phyloP scores from a whole-genome alignment of 2,329 filamentous ascomycete species.

The Ascochyta lentis region DNA sequence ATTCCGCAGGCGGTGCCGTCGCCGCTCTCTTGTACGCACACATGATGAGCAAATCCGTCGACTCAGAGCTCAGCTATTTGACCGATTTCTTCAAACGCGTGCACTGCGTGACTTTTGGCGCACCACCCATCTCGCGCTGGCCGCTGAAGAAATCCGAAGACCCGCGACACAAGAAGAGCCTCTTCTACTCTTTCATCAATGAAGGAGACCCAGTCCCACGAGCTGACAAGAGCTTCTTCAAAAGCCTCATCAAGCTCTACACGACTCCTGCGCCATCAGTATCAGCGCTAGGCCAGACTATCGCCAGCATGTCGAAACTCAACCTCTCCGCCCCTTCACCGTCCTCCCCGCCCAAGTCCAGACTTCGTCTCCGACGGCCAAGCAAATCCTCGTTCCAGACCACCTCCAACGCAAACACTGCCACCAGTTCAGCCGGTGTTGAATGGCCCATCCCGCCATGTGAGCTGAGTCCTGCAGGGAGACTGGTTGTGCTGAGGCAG shows the following conservation, averaged over 20 bases:
- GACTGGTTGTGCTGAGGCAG: conserved; percentile 67
- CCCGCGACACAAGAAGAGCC: conserved; percentile 62
- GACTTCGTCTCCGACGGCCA: conserved; percentile 21
- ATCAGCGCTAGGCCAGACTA: conserved; percentile 21
- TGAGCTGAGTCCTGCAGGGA: conserved; percentile 73
- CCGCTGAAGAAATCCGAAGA: conserved; percentile 67
- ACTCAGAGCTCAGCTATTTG: conserved; percentile 73
- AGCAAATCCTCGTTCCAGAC: conserved; percentile 36
- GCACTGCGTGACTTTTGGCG: conserved; percentile 86
- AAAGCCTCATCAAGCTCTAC: conserved; percentile 74
- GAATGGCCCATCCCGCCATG: conserved; percentile 71
- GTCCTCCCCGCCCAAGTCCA: conserved; percentile 22
- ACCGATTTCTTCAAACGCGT: conserved; percentile 76
- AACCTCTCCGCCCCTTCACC: conserved; percentile 25
- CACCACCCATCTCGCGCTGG: conserved; percentile 76
- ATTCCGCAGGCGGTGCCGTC: conserved; percentile 85
- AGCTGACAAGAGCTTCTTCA: conserved; percentile 78
- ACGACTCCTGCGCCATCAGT: conserved; percentile 62
- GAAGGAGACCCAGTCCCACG: conserved; percentile 83
- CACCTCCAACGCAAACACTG: conserved; percentile 37
- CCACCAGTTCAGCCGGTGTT: conserved; percentile 40
- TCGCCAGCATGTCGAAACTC: conserved; percentile 34
- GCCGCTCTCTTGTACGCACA: conserved; percentile 81
- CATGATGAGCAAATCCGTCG: conserved; percentile 70
- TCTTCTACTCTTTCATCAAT: conserved; percentile 83